These are phyloP conservation scores for Amanita rubescens DNA, from an alignment of 768 basidiomycete genomes.

Conservation along the genomic window DNA sequence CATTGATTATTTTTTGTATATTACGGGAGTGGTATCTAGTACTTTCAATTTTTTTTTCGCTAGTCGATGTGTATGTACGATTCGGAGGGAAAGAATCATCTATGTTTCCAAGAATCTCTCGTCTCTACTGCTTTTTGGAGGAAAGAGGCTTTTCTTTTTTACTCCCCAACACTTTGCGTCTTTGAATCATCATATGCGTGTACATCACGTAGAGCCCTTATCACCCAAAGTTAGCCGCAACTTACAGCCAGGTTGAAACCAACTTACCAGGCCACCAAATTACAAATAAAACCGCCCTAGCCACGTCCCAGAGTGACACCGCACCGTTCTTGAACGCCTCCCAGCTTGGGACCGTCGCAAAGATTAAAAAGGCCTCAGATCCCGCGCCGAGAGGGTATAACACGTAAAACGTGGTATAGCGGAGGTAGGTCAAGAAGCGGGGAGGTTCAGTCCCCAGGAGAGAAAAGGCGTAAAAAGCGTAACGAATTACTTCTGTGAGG, in stretches of 20 bases:
- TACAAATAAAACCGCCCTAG: conserved; percentile 47
- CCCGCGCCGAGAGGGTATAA: conserved; percentile 92
- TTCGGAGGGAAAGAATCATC: too few species aligned
- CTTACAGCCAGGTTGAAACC: too few species aligned
- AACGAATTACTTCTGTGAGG: conserved; percentile 84
- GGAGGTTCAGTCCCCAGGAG: conserved; percentile 45
- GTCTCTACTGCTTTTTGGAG: conserved; percentile 9
- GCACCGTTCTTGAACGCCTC: conserved; percentile 36
- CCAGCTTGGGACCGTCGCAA: conserved; percentile 59
- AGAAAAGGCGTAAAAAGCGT: conserved; percentile 73
- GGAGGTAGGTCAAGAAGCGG: conserved; percentile 53
- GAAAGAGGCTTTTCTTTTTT: not conserved
- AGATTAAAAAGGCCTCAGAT: conserved; percentile 83
- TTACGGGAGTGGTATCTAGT: too few species aligned
- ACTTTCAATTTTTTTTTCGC: too few species aligned
- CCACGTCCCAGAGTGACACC: conserved; percentile 31
- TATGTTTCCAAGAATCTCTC: not conserved
- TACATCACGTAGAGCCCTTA: conserved; percentile 45
- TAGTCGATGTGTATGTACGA: too few species aligned
- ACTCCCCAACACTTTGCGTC: conserved; percentile 39
- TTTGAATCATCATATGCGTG: conserved; percentile 47
- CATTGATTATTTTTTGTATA: not conserved
- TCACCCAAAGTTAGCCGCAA: not conserved
- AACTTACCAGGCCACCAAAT: conserved; percentile 87
- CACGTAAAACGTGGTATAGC: conserved; percentile 90